These are phyloP conservation scores for Phyllosticta citribraziliensis DNA, from an alignment of 2,329 filamentous ascomycete species.

Conservation along the genomic window DNA sequence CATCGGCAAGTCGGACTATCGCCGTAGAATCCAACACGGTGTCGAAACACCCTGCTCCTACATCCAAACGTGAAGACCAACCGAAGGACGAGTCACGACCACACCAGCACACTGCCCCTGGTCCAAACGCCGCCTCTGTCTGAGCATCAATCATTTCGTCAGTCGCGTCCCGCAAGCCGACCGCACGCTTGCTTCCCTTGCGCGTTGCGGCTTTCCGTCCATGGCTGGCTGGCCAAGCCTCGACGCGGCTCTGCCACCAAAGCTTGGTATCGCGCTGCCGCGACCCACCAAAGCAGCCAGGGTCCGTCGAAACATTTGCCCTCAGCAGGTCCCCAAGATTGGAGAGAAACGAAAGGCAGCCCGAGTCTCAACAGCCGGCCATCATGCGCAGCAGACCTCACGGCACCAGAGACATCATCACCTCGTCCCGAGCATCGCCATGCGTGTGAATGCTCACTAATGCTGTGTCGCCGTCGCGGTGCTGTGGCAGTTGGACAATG, in stretches of 20 bases:
- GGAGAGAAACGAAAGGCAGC: neutral
- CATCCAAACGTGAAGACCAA: neutral
- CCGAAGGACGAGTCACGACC: neutral
- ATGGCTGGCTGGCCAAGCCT: neutral
- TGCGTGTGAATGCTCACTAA: neutral
- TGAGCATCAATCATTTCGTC: neutral
- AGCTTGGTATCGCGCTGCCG: neutral
- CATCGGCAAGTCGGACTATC: neutral
- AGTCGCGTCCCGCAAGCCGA: neutral
- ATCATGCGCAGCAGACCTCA: neutral
- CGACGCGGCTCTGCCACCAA: neutral
- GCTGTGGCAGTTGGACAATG: neutral
- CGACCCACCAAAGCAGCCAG: neutral
- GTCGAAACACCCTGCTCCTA: too few relatives aligned
- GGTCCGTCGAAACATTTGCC: neutral
- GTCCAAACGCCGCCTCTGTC: neutral
- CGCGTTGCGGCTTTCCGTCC: neutral
- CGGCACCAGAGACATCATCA: too few relatives aligned
- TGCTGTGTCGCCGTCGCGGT: neutral
- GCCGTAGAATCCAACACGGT: neutral
- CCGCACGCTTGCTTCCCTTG: neutral
- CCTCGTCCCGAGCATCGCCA: neutral
- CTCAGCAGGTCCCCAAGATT: neutral
- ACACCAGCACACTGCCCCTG: neutral
- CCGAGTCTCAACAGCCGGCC: neutral